These are phyloP conservation scores for Datisca glomerata DNA, from an alignment of 306 rosid genomes.

Conservation along the genomic window DNA sequence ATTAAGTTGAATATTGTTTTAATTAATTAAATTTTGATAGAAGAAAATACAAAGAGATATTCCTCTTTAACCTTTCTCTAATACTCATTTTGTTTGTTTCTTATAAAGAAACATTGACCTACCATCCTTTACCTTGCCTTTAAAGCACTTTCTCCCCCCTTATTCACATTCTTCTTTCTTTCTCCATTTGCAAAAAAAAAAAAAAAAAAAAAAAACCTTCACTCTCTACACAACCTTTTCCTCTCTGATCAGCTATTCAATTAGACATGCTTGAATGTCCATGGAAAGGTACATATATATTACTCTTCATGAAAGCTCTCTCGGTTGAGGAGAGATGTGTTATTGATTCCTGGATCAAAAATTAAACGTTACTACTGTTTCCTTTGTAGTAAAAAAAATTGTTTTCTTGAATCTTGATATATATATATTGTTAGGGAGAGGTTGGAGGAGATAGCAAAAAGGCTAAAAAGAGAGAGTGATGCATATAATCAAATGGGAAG, in stretches of 20 bases:
- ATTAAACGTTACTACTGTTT: too few relatives aligned
- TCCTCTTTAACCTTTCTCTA: conserved; percentile 15
- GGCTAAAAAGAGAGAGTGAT: conserved; percentile 29
- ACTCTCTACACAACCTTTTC: conserved; percentile 15
- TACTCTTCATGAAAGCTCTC: too few relatives aligned
- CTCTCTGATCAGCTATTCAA: too few relatives aligned
- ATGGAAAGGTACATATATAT: neutral
- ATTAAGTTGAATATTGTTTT: too few relatives aligned
- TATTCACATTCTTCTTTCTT: conserved; percentile 11
- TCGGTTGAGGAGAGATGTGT: too few relatives aligned
- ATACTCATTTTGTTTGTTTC: conserved; percentile 16
- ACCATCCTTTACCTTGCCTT: conserved; percentile 27
- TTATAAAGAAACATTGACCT: conserved; percentile 32
- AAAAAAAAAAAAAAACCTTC: neutral
- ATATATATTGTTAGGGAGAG: conserved; percentile 44
- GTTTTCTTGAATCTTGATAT: too few relatives aligned
- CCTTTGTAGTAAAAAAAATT: too few relatives aligned
- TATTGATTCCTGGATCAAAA: too few relatives aligned
- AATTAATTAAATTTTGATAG: too few relatives aligned
- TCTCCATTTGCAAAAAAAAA: conserved; percentile 4
- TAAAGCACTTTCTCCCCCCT: conserved; percentile 21
- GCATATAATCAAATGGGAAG: conserved; percentile 36
- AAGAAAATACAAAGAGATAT: conserved; percentile 1
- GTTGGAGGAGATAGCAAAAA: conserved; percentile 43
- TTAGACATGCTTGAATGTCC: neutral